phyloP scores from a whole-genome alignment of 352 stramenopile species.

The Pythium brassicae region DNA sequence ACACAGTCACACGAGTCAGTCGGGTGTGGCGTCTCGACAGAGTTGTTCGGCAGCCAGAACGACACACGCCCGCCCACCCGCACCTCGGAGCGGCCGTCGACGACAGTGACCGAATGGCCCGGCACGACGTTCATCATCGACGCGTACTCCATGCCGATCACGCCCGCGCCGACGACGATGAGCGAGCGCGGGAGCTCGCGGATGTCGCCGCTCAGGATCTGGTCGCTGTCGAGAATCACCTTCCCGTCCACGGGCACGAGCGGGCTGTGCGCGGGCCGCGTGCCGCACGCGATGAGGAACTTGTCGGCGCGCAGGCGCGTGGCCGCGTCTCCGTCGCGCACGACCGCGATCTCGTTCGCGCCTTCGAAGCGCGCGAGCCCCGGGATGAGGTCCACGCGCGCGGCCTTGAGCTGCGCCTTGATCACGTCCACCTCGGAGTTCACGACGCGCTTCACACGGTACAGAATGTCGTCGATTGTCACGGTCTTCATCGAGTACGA shows the following conservation, averaged over 20 bases:
- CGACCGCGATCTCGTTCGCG: slow-evolving; percentile 75
- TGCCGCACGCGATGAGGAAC: slow-evolving; percentile 84
- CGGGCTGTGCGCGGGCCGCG: slow-evolving; percentile 68
- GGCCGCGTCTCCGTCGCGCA: slow-evolving; percentile 31
- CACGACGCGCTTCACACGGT: slow-evolving; percentile 76
- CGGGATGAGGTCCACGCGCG: slow-evolving; percentile 65
- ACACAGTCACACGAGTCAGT: not conserved
- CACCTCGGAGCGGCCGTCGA: slow-evolving; percentile 72
- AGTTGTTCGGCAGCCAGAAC: slow-evolving; percentile 6
- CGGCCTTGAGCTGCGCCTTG: slow-evolving; percentile 72
- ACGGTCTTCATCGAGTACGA: slow-evolving; percentile 81
- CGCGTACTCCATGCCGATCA: slow-evolving; percentile 91
- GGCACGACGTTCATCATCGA: slow-evolving; percentile 89
- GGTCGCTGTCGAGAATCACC: slow-evolving; percentile 76
- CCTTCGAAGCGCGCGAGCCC: slow-evolving; percentile 71
- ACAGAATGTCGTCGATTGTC: slow-evolving; percentile 82
- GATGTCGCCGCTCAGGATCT: slow-evolving; percentile 72
- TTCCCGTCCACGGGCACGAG: slow-evolving; percentile 83
- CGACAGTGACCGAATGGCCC: slow-evolving; percentile 82
- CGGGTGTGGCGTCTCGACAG: not conserved
- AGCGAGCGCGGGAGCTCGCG: slow-evolving; percentile 64
- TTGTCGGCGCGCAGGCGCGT: slow-evolving; percentile 63
- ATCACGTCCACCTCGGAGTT: slow-evolving; percentile 80
- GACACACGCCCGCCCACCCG: too few species aligned
- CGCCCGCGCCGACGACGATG: slow-evolving; percentile 79